Evolutionary conservation across 2,329 filamentous ascomycete genomes (phyloP).

Genomic region (Chrysoporthe puriensis): DNA sequence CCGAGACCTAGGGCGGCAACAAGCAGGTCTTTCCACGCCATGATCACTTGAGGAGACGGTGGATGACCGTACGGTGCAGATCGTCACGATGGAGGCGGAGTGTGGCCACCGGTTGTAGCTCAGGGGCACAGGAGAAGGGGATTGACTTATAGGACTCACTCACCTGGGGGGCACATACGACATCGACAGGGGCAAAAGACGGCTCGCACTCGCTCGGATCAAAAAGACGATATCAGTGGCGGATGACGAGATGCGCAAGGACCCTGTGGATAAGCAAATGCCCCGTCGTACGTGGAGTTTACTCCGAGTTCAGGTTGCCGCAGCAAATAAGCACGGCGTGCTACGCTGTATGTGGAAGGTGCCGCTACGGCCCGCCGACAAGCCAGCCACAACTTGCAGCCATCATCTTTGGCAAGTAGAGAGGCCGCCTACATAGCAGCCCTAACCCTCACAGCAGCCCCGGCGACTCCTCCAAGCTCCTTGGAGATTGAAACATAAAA

Average conservation of each 20-base stretch:
- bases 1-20: constrained; percentile 16
- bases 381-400: background rate
- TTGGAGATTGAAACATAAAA: background rate
- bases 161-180: background rate
- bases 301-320: background rate
- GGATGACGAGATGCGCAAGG: background rate
- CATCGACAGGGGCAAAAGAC: background rate
- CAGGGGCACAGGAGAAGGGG: too few relatives aligned
- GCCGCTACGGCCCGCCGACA: background rate
- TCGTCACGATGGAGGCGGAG: background rate
- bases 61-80: background rate
- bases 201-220: too few relatives aligned
- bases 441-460: background rate
- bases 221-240: background rate
- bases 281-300: background rate
- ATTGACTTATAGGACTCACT: background rate
- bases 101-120: background rate
- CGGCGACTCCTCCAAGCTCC: background rate
- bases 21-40: constrained; percentile 17
- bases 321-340: background rate
- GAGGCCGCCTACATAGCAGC: background rate
- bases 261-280: background rate
- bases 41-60: background rate
- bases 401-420: background rate
- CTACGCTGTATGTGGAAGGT: constrained; percentile 8